Conservation (phyloP, 2,329 filamentous ascomycete species). For the Ramularia endophylla region DNA sequence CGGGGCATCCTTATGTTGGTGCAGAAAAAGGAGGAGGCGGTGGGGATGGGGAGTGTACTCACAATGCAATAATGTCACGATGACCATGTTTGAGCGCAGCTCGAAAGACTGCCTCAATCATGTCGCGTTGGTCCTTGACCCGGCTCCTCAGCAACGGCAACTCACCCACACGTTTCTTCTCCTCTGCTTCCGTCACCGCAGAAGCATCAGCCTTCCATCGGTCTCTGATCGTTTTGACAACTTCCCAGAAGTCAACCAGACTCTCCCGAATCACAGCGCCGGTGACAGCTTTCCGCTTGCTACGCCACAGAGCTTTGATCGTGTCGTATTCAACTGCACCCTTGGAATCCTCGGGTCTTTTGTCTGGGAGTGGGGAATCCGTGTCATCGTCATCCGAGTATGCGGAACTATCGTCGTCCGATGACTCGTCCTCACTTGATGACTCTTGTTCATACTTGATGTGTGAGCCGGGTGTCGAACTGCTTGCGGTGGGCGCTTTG, state of each 20-base stretch:
- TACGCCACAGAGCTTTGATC: slow-evolving; percentile 56
- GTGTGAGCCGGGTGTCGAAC: slow-evolving; percentile 1
- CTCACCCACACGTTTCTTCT: slow-evolving; percentile 50
- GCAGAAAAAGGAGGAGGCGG: slow-evolving; percentile 5
- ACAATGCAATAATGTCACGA: slow-evolving; percentile 40
- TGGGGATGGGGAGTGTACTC: slow-evolving; percentile 21
- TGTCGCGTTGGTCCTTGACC: slow-evolving; percentile 52
- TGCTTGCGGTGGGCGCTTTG: not conserved
- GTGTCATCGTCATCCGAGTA: slow-evolving; percentile 50
- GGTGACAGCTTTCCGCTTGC: slow-evolving; percentile 45
- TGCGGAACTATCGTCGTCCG: slow-evolving; percentile 46
- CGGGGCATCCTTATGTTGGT: slow-evolving; percentile 3
- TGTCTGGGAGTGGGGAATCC: slow-evolving; percentile 48
- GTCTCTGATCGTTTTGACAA: slow-evolving; percentile 55
- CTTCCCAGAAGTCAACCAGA: slow-evolving; percentile 53
- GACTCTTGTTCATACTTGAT: slow-evolving; percentile 34
- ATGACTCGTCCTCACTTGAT: slow-evolving; percentile 42
- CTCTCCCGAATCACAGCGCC: slow-evolving; percentile 50
- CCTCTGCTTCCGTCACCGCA: slow-evolving; percentile 52
- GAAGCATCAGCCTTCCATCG: slow-evolving; percentile 55
- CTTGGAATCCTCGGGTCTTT: slow-evolving; percentile 46
- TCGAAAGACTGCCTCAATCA: slow-evolving; percentile 48
- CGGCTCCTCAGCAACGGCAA: slow-evolving; percentile 50
- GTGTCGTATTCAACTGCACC: slow-evolving; percentile 53
- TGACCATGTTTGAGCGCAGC: slow-evolving; percentile 43